Conservation (phyloP, 257 asterid species). For the Linderniella brevidens region DNA sequence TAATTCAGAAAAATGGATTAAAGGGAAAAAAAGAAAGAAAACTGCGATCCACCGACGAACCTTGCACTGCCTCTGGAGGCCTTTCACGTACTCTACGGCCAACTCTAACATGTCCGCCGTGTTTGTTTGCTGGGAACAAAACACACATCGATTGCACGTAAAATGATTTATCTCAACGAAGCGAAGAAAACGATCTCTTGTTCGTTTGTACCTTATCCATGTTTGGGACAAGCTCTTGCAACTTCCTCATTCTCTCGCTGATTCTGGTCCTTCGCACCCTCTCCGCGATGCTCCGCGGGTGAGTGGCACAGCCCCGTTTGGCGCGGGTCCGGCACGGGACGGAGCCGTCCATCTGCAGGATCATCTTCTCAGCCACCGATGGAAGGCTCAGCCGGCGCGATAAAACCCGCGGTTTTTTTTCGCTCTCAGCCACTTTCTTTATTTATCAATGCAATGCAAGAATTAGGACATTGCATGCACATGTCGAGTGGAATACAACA, state of each 20-base stretch:
- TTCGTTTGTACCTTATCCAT: slow-evolving; percentile 75
- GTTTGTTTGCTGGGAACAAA: slow-evolving; percentile 62
- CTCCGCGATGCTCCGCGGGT: slow-evolving; percentile 92
- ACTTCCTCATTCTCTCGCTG: slow-evolving; percentile 84
- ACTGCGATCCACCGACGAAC: slow-evolving; percentile 13
- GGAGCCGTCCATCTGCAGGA: slow-evolving; percentile 48
- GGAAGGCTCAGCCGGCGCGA: slow-evolving; percentile 64
- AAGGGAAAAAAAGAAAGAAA: background rate
- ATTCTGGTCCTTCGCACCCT: slow-evolving; percentile 86
- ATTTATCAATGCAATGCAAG: background rate
- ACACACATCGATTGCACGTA: slow-evolving; percentile 1
- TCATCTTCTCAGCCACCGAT: slow-evolving; percentile 44
- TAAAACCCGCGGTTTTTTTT: slow-evolving; percentile 25
- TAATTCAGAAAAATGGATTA: background rate
- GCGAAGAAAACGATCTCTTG: background rate
- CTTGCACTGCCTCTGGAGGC: slow-evolving; percentile 70
- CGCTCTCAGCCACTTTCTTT: slow-evolving; percentile 31
- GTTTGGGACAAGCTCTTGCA: slow-evolving; percentile 89
- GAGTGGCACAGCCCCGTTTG: slow-evolving; percentile 92
- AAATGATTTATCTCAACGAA: slow-evolving; percentile 2
- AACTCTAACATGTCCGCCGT: slow-evolving; percentile 90
- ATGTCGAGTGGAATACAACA: too few species aligned
- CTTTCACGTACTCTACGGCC: slow-evolving; percentile 79
- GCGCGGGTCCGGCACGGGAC: slow-evolving; percentile 81
- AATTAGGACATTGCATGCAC: too few species aligned